Evolutionary conservation across 148 eudicot species (phyloP), one percentile per base, ranked within the genome.

Genomic region (Diospyros kaki): DNA sequence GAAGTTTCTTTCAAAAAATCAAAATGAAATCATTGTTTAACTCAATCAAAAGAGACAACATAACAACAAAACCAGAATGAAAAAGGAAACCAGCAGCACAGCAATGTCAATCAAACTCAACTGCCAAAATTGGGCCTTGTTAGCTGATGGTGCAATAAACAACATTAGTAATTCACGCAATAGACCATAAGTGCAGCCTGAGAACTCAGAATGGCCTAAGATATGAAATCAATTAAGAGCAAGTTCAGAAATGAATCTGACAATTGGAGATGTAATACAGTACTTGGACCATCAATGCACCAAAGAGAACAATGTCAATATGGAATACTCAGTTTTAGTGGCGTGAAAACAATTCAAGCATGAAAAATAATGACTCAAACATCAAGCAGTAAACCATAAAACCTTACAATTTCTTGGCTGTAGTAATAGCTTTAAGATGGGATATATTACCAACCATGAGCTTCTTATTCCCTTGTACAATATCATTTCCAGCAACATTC

Each of bases 381-480:
- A 13, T 15, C 9, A 11, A 42, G 50, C 9, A 42, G 53, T 43
- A 58, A 42, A 58, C 5, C 40, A 42, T 15, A 9, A 48, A 71
- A 40, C 41, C 41, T 41, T 17, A 4, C 12, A n/a, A 11, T 18
- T 63, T 2, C 46, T n/a, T 46, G 8, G 28, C 59, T 42, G 10
- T 39, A 46, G 13, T 45, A 28, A 73, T 14, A 51, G 41, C 15
- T 52, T 28, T 38, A 9, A 59, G 64, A 41, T 9, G 65, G 69
- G 65, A 66, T n/a, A 54, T 5, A 58, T 82, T 86, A 93, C 96
- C 98, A 6, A 93, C 83, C 72, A 91, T 87, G 45, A 93, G 92
- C 82, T 93, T 93, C 78, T 89, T 93, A 78, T 93, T 93, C 74
- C 98, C 98, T 81, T 89, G 96, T 39, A 93, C 96, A 76, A 93